Percentiles rank a stretch among this genome's conserved stretches.
phyloP scores from a whole-genome alignment of 78 protist species.

The Guillardia theta region DNA sequence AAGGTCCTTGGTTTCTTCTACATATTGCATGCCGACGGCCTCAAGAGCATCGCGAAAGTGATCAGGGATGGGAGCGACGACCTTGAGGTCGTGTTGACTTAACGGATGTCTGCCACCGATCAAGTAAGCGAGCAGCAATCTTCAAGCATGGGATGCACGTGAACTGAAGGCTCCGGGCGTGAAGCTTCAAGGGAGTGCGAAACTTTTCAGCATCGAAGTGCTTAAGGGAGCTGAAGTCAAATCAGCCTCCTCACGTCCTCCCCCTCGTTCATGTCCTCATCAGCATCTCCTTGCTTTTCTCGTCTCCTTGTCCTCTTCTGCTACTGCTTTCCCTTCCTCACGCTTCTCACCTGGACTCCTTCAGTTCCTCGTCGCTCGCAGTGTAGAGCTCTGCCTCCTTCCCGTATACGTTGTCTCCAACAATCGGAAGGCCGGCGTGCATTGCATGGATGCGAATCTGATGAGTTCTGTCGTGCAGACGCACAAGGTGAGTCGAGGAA shows the following conservation, averaged over 20 bases:
- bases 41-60: not conserved
- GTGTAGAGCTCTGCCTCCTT: not conserved
- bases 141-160: not conserved
- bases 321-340: too few species aligned
- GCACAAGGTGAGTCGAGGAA: too few species aligned
- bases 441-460: not conserved
- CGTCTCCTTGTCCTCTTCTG: too few species aligned
- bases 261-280: too few species aligned
- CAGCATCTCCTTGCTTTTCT: too few species aligned
- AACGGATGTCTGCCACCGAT: not conserved
- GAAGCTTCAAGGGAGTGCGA: not conserved
- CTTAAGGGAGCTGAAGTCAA: not conserved
- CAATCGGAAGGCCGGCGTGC: not conserved
- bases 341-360: too few species aligned
- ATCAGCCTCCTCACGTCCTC: too few species aligned
- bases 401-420: not conserved
- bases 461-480: too few species aligned
- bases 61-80: not conserved
- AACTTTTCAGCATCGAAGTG: not conserved
- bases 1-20: too few species aligned
- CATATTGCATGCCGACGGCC: not conserved
- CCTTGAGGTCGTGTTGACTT: not conserved
- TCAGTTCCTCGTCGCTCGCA: not conserved
- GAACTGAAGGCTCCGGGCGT: not conserved
- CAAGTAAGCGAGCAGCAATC: not conserved